phyloP scores from a whole-genome alignment of 139 green algal genomes.

The Tetradesmus lagerheimii region DNA sequence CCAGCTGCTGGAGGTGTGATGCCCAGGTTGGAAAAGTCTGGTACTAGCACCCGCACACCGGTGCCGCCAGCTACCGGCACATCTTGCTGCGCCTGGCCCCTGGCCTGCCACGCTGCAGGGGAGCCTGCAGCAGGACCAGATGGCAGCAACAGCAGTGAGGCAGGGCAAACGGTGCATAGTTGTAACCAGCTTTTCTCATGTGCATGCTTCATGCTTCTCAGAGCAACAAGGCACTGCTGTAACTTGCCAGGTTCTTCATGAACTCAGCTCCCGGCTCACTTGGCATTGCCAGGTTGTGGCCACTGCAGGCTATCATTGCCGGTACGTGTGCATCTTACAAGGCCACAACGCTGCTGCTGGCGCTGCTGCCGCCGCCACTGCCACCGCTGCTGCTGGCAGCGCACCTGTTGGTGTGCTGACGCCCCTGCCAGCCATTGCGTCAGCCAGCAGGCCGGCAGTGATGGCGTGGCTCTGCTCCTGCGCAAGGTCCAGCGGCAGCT shows the following conservation, averaged over 20 bases:
- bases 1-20: neutral
- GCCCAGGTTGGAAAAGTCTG: neutral
- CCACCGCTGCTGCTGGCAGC: neutral
- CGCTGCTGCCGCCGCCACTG: neutral
- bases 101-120: slow-evolving; percentile 26
- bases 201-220: neutral
- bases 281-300: too few relatives aligned
- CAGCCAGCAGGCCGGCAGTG: neutral
- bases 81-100: neutral
- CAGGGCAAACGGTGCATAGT: neutral
- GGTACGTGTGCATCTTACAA: too few relatives aligned
- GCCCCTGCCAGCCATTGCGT: slow-evolving; percentile 16
- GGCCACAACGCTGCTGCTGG: neutral
- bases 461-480: neutral
- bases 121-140: slow-evolving; percentile 1
- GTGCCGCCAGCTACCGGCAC: neutral
- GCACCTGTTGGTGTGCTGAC: slow-evolving; percentile 29
- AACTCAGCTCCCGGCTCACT: too few relatives aligned
- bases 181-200: too few relatives aligned
- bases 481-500: slow-evolving; percentile 28
- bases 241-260: neutral
- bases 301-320: too few relatives aligned
- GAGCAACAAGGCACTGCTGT: neutral
- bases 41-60: neutral
- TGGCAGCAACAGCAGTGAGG: neutral